Base-by-base conservation (phyloP, 352 stramenopile species). In the Paralagenidium karlingii region DNA sequence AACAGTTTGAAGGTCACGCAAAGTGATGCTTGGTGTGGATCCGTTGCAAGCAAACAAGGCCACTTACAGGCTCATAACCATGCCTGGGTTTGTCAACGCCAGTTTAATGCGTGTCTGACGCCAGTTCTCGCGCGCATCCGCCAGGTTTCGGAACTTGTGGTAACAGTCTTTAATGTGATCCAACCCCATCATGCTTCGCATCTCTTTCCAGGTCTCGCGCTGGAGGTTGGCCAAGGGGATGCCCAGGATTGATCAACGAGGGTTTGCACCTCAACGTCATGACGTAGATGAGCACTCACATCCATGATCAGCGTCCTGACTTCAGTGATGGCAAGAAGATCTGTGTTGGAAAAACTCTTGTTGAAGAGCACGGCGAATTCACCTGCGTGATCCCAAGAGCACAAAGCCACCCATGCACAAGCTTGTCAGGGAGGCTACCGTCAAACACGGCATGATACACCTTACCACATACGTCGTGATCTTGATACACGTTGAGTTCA, bases 291-390 rank as follows among this genome's bases (percentile, higher is more conserved):
- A 9, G 34, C 10, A 51, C 66, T 18, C 68, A 86, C 75, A 58
- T 87, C 73, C 60, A 89, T 81, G 34, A 82, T 60, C 16, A 89
- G 60, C 22, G 68, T 57, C 38, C 85, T 86, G 44, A 89, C 76
- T 28, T 89, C 73, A 2, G 73, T 87, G 26, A 89, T 58, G 43
- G 70, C 70, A 7, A 81, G 66, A 20, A 89, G 37, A 29, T 89
- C 71, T 0, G 70, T 82, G 25, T 61, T 79, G 45, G 58, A 78
- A 8, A 64, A 43, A 2, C 53, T 39, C 39, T 60, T 70, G 40
- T 82, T 80, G 50, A 75, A 82, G 0, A 87, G 40, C 4, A 84
- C 56, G 1, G 71, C 63, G 26, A 66, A 81, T 24, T 82, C 70
- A 10, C n/a, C n/a, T n/a, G n/a, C n/a, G n/a, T n/a, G n/a, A n/a